Conservation (phyloP, 2,329 filamentous ascomycete genomes). For the Sarocladium brachiariae region DNA sequence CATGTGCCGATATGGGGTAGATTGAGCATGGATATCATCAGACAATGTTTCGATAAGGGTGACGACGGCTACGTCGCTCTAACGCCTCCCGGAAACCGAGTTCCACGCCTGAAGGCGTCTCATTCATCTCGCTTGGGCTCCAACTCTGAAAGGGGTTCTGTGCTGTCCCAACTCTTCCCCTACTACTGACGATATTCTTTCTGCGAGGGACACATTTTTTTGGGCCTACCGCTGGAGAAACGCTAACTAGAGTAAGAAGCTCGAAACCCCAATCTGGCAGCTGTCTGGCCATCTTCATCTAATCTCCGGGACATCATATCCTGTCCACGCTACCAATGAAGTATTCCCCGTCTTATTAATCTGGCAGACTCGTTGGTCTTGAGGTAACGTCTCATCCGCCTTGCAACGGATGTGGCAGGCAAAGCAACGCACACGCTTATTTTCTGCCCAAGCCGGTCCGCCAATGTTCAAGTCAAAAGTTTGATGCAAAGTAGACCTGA, state of each 20-base stretch:
- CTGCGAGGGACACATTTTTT: background rate
- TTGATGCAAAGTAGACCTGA: too few species aligned
- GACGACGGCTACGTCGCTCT: too few species aligned
- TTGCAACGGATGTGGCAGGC: too few species aligned
- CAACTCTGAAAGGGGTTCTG: too few species aligned
- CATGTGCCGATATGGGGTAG: background rate
- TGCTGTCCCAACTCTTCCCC: too few species aligned
- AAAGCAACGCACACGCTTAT: too few species aligned
- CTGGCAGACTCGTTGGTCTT: background rate
- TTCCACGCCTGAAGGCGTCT: too few species aligned
- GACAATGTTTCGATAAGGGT: too few species aligned
- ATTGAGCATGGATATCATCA: background rate
- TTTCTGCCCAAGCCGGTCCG: background rate
- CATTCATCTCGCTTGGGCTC: too few species aligned
- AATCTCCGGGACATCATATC: background rate
- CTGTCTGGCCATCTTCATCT: background rate
- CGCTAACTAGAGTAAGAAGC: slow-evolving; percentile 8
- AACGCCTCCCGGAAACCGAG: too few species aligned
- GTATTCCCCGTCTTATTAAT: background rate
- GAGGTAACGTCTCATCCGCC: slow-evolving; percentile 6
- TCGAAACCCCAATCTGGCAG: slow-evolving; percentile 2
- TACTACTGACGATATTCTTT: background rate
- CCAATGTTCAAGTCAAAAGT: too few species aligned
- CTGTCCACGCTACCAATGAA: background rate
- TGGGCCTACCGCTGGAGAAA: background rate